Evolutionary conservation across 2,329 filamentous ascomycete species (phyloP).

Genomic region (Dothiorella sarmentorum): DNA sequence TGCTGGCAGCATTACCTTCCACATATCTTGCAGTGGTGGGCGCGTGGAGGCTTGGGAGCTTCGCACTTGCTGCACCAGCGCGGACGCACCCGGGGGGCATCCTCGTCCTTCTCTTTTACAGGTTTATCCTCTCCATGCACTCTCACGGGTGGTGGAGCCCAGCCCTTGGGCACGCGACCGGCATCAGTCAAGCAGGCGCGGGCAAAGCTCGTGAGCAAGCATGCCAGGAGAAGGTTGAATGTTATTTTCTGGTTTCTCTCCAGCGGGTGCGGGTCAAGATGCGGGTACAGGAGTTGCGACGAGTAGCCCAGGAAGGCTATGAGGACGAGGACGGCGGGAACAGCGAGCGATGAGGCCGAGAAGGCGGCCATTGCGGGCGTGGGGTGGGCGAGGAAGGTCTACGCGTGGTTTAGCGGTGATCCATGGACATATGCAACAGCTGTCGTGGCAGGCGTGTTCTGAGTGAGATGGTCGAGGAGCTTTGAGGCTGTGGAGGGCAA

Average conservation of each 20-base stretch:
- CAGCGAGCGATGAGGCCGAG: constrained; percentile 49
- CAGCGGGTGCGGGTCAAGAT: constrained; percentile 57
- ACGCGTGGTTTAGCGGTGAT: neutral
- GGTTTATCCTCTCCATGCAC: constrained; percentile 21
- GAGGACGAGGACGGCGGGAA: constrained; percentile 64
- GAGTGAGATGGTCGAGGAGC: constrained; percentile 8
- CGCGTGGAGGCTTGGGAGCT: constrained; percentile 68
- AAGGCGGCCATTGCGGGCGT: constrained; percentile 9
- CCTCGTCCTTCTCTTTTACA: constrained; percentile 35
- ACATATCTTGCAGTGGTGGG: constrained; percentile 80
- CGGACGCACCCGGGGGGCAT: constrained; percentile 25
- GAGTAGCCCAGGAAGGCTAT: constrained; percentile 63
- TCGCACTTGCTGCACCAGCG: constrained; percentile 75
- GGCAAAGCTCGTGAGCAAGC: constrained; percentile 69
- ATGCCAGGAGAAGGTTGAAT: constrained; percentile 64
- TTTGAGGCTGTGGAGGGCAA: constrained; percentile 13
- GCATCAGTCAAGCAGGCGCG: constrained; percentile 59
- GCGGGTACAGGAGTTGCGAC: constrained; percentile 67
- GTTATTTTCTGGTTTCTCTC: constrained; percentile 54
- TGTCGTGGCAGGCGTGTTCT: constrained; percentile 18
- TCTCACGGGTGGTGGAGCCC: constrained; percentile 33
- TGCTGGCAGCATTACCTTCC: constrained; percentile 43
- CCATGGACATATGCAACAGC: neutral
- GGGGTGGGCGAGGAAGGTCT: neutral
- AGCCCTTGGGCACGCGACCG: constrained; percentile 50